Evolutionary conservation across 75 land plant species (phyloP).

Genomic region (Cryptomeria japonica): DNA sequence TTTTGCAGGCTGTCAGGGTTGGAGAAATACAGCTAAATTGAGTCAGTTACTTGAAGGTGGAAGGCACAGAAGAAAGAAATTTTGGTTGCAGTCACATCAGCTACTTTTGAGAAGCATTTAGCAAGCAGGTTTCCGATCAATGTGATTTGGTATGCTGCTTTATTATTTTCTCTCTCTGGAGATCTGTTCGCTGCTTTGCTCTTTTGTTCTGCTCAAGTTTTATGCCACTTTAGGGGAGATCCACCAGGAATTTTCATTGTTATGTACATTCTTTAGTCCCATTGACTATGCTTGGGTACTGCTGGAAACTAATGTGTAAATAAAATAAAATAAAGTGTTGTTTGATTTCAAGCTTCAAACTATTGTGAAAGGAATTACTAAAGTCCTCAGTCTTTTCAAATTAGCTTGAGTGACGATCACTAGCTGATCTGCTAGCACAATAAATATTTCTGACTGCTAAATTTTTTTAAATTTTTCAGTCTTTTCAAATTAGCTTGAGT

Average conservation of each 20-base stretch:
- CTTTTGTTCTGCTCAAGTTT: neutral
- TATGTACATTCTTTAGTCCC: neutral
- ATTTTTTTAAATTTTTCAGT: neutral
- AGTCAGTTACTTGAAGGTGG: neutral
- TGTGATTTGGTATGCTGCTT: neutral
- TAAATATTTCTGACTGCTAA: neutral
- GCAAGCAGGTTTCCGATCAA: neutral
- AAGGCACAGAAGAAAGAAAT: neutral
- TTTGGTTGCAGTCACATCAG: neutral
- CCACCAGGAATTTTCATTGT: neutral
- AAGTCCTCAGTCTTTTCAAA: neutral
- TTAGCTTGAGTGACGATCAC: neutral
- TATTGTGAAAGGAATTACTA: neutral
- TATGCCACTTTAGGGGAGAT: neutral
- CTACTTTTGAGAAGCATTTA: neutral
- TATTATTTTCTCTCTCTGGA: neutral
- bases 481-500: neutral
- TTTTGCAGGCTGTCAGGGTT: neutral
- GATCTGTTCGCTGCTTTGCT: neutral
- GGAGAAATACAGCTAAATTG: neutral
- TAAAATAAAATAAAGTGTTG: neutral
- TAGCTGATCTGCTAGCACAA: neutral
- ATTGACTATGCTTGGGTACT: neutral
- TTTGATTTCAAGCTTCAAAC: neutral
- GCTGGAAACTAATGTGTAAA: neutral